Evolutionary conservation across 2,329 filamentous ascomycete genomes (phyloP).

Genomic region (Pseudogymnoascus sp.): DNA sequence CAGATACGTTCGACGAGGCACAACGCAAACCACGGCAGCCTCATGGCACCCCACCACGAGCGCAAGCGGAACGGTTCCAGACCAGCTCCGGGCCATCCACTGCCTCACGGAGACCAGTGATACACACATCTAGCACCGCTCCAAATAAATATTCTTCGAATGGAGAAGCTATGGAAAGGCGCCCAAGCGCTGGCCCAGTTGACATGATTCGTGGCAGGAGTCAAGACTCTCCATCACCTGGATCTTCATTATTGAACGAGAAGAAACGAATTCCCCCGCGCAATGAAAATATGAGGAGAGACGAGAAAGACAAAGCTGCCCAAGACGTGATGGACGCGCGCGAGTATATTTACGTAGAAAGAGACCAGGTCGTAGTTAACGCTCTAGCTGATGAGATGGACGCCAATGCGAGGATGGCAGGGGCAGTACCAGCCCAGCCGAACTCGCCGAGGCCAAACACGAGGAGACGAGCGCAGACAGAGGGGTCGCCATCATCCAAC

Average conservation of each 20-base stretch:
- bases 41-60: conserved; percentile 19
- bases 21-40: conserved; percentile 16
- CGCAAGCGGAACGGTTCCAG: conserved; percentile 4
- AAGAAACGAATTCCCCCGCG: conserved; percentile 25
- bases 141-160: conserved; percentile 36
- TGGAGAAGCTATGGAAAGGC: conserved; percentile 28
- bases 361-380: conserved; percentile 91
- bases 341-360: conserved; percentile 94
- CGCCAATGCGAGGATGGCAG: conserved; percentile 53
- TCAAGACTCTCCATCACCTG: conserved; percentile 31
- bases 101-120: conserved; percentile 17
- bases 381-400: conserved; percentile 93
- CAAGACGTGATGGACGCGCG: conserved; percentile 86
- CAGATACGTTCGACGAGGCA: conserved; percentile 14
- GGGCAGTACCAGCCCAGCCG: conserved; percentile 34
- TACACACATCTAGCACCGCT: conserved; percentile 41
- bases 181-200: conserved; percentile 15
- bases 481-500: conserved; percentile 60
- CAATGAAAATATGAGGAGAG: conserved; percentile 33
- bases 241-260: conserved; percentile 32
- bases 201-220: conserved; percentile 11
- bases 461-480: conserved; percentile 69
- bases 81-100: not conserved
- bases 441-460: conserved; percentile 53
- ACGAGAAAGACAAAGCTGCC: conserved; percentile 59